Conservation (phyloP, 2,329 filamentous ascomycete genomes). For the Trichoderma sp. region DNA sequence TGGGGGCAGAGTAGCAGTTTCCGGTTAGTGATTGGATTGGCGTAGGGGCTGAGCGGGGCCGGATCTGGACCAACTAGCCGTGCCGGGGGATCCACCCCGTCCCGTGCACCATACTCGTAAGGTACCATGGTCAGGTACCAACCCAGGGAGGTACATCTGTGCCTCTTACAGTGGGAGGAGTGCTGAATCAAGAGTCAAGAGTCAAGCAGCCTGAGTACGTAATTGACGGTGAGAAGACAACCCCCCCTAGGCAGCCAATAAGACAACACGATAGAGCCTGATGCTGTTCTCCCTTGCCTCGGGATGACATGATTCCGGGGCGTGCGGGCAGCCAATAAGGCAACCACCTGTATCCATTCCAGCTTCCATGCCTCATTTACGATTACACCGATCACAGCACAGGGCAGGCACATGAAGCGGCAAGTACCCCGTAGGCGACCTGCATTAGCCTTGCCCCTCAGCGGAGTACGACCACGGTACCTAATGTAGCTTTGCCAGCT, state of each 20-base stretch:
- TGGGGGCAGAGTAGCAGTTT: neutral
- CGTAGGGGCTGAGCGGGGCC: neutral
- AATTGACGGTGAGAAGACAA: neutral
- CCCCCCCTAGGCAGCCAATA: neutral
- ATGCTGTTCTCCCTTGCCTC: neutral
- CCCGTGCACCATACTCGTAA: neutral
- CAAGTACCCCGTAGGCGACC: constrained; percentile 2
- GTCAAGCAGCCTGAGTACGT: too few relatives aligned
- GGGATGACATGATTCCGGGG: neutral
- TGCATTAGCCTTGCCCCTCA: constrained; percentile 14
- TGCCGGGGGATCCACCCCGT: neutral
- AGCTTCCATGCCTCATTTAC: neutral
- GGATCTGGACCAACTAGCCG: neutral
- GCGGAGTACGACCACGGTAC: neutral
- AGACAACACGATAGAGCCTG: too few relatives aligned
- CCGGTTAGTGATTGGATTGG: neutral
- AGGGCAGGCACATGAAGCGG: neutral
- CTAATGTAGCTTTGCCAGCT: too few relatives aligned
- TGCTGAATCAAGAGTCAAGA: too few relatives aligned
- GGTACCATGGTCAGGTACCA: too few relatives aligned
- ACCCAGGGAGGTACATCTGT: too few relatives aligned
- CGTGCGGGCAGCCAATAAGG: neutral
- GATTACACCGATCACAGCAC: neutral
- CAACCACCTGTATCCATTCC: neutral
- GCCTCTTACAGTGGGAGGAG: too few relatives aligned